A percentile compares a stretch with the other conserved stretches of the same genome.
Evolutionary conservation across 768 basidiomycete species (phyloP).

Genomic region (Agaricus blazei): DNA sequence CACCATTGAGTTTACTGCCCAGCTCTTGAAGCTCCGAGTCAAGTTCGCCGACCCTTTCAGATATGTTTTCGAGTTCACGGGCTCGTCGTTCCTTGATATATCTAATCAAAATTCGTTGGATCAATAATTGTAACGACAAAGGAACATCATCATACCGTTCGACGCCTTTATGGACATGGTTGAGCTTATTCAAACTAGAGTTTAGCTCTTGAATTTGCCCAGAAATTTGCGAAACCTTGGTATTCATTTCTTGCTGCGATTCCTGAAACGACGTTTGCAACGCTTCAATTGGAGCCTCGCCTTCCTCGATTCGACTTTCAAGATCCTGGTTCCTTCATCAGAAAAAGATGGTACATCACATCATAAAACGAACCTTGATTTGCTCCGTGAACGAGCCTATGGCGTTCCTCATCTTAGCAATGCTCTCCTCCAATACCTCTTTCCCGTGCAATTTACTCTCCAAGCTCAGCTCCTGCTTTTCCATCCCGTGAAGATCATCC

Average conservation of each 20-base stretch:
- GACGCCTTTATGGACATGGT: constrained; percentile 52
- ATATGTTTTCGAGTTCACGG: constrained; percentile 54
- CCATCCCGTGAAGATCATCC: constrained; percentile 55
- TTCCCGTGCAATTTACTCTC: constrained; percentile 57
- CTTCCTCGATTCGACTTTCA: constrained; percentile 54
- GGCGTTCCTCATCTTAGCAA: constrained; percentile 56
- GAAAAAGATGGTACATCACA: background rate
- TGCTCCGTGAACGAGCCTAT: constrained; percentile 36
- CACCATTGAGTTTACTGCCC: constrained; percentile 29
- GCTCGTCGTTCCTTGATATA: constrained; percentile 69
- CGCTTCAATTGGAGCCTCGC: constrained; percentile 58
- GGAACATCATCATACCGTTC: constrained; percentile 45
- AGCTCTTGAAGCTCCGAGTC: constrained; percentile 33
- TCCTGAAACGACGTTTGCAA: constrained; percentile 53
- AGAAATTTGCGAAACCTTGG: constrained; percentile 49
- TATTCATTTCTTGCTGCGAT: constrained; percentile 43
- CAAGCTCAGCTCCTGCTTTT: constrained; percentile 55
- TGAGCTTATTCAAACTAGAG: constrained; percentile 56
- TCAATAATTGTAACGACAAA: background rate
- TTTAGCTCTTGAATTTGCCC: constrained; percentile 58
- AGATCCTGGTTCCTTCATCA: constrained; percentile 43
- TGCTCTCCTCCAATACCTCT: constrained; percentile 46
- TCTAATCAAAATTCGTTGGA: constrained; percentile 30
- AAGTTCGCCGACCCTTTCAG: constrained; percentile 43
- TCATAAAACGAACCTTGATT: constrained; percentile 40